phyloP scores from a whole-genome alignment of 108 stramenopile genomes.

The Cyclotella distinguenda region DNA sequence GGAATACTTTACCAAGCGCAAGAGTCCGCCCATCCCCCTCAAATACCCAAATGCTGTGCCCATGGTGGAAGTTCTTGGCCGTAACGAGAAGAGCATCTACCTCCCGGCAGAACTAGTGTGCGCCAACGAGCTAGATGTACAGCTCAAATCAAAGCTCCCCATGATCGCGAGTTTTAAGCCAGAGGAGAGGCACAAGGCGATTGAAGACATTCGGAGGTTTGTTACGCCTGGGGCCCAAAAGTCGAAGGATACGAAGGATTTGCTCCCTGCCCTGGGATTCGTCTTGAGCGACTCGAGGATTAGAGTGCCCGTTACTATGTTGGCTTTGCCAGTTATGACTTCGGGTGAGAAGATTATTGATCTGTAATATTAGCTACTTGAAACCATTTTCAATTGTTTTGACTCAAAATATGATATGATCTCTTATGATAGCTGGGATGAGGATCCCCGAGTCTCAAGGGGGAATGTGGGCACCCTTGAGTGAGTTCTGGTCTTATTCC shows the following conservation, averaged over 20 bases:
- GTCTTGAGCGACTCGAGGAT: conserved; percentile 34
- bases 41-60: conserved; percentile 55
- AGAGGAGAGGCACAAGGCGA: conserved; percentile 41
- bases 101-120: conserved; percentile 61
- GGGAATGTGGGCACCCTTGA: conserved; percentile 56
- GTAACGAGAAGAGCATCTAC: conserved; percentile 49
- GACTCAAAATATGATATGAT: too few relatives aligned
- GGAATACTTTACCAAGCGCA: conserved; percentile 55
- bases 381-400: too few relatives aligned
- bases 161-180: conserved; percentile 68
- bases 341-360: too few relatives aligned
- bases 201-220: conserved; percentile 52
- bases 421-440: conserved; percentile 52
- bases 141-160: conserved; percentile 58
- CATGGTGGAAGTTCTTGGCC: conserved; percentile 57
- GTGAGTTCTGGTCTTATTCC: too few relatives aligned
- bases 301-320: conserved; percentile 34
- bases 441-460: conserved; percentile 43
- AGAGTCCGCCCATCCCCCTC: conserved; percentile 33
- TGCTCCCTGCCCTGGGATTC: conserved; percentile 57
- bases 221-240: conserved; percentile 63
- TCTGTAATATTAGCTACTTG: too few relatives aligned
- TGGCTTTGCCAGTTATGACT: conserved; percentile 51
- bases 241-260: conserved; percentile 41
- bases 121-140: conserved; percentile 57